Evolutionary conservation across 2,329 filamentous ascomycete genomes (phyloP).

Genomic region (Ophiostoma ulmi): DNA sequence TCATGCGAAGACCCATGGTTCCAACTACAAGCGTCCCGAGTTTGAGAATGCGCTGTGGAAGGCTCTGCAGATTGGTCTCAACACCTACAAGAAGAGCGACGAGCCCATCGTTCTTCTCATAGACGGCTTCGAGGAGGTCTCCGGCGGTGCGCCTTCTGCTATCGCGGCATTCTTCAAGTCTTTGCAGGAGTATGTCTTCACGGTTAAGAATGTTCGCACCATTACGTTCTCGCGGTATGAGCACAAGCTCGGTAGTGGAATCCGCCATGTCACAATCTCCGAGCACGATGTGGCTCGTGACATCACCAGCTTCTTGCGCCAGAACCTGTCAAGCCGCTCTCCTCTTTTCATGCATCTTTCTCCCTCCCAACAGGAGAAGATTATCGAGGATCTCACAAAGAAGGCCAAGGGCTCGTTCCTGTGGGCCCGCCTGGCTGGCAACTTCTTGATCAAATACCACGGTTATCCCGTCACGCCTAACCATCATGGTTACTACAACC

Average conservation of each 20-base stretch:
- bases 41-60: conserved; percentile 34
- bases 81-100: conserved; percentile 31
- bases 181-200: conserved; percentile 33
- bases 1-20: not conserved
- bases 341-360: conserved; percentile 29
- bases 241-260: conserved; percentile 33
- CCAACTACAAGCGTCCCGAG: conserved; percentile 16
- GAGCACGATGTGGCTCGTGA: conserved; percentile 35
- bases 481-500: conserved; percentile 20
- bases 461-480: conserved; percentile 15
- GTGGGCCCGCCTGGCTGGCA: conserved; percentile 36
- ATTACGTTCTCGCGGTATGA: conserved; percentile 37
- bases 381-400: conserved; percentile 33
- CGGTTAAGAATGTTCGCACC: conserved; percentile 32
- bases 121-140: conserved; percentile 38
- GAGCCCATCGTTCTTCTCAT: conserved; percentile 35
- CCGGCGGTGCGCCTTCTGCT: conserved; percentile 27
- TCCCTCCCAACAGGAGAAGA: conserved; percentile 27
- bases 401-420: conserved; percentile 38
- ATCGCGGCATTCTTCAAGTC: conserved; percentile 33
- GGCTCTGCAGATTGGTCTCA: conserved; percentile 34
- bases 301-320: conserved; percentile 33
- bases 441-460: conserved; percentile 30
- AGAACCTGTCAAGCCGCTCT: conserved; percentile 28
- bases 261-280: conserved; percentile 34